Evolutionary conservation across 768 basidiomycete genomes (phyloP).

Genomic region (Saitozyma sp.): DNA sequence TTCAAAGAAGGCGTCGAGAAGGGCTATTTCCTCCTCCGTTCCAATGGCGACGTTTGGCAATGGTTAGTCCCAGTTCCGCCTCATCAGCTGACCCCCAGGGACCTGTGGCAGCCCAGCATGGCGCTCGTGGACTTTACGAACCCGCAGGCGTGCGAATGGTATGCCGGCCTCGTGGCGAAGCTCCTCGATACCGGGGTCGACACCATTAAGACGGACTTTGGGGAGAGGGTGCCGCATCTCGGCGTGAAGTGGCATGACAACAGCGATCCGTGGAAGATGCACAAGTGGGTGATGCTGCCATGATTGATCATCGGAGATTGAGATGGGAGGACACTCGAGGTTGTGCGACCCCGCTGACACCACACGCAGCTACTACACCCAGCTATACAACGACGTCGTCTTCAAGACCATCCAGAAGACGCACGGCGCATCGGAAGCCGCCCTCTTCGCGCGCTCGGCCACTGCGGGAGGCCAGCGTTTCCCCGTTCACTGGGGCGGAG

Average conservation of each 20-base stretch:
- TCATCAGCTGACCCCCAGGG: slow-evolving; percentile 53
- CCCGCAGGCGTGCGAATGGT: slow-evolving; percentile 63
- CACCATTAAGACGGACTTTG: slow-evolving; percentile 64
- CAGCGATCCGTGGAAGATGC: slow-evolving; percentile 67
- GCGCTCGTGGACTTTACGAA: slow-evolving; percentile 65
- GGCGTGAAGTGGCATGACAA: slow-evolving; percentile 66
- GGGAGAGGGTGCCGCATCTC: slow-evolving; percentile 71
- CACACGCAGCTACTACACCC: slow-evolving; percentile 58
- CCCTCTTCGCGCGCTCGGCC: slow-evolving; percentile 68
- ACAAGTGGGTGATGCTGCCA: slow-evolving; percentile 56
- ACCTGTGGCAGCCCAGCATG: slow-evolving; percentile 64
- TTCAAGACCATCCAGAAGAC: slow-evolving; percentile 63
- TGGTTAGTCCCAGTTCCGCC: slow-evolving; percentile 15
- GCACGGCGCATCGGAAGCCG: slow-evolving; percentile 66
- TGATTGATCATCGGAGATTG: not conserved
- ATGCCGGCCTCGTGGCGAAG: slow-evolving; percentile 56
- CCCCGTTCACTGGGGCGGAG: slow-evolving; percentile 57
- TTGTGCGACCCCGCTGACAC: not conserved
- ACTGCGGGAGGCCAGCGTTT: slow-evolving; percentile 66
- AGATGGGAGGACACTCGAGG: not conserved
- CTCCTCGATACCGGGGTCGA: slow-evolving; percentile 59
- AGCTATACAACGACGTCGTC: slow-evolving; percentile 70
- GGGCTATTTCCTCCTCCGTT: slow-evolving; percentile 71
- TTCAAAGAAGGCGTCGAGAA: slow-evolving; percentile 68
- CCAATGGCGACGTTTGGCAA: slow-evolving; percentile 60